phyloP scores from a whole-genome alignment of 192 early-diverging fungal genomes.

The Coemansia sp. region DNA sequence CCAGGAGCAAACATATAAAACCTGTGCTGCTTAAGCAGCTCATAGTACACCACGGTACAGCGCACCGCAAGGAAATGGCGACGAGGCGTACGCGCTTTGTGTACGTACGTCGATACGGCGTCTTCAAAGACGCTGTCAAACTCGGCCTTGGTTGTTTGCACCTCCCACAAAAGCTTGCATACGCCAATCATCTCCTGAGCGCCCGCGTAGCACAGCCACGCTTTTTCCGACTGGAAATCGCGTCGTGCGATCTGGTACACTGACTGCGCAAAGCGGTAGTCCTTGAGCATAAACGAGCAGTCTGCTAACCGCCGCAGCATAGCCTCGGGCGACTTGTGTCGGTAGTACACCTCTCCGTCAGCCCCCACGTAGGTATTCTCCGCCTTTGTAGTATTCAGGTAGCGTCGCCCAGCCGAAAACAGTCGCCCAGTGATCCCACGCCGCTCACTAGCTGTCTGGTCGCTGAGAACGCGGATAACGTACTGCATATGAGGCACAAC shows the following conservation, averaged over 20 bases:
- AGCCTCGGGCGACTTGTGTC: slow-evolving; percentile 82
- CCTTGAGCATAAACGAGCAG: slow-evolving; percentile 95
- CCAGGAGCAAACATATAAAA: slow-evolving; percentile 71
- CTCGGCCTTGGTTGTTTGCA: slow-evolving; percentile 59
- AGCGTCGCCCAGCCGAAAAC: slow-evolving; percentile 79
- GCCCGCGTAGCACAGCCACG: slow-evolving; percentile 76
- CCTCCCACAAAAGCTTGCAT: slow-evolving; percentile 70
- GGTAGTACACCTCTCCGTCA: slow-evolving; percentile 56
- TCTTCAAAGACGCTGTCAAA: slow-evolving; percentile 66
- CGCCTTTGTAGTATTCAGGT: slow-evolving; percentile 69
- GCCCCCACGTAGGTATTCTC: slow-evolving; percentile 20
- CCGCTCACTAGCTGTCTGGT: slow-evolving; percentile 85
- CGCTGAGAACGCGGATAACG: slow-evolving; percentile 84
- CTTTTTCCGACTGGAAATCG: slow-evolving; percentile 81
- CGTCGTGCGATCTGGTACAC: slow-evolving; percentile 89
- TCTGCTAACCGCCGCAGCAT: slow-evolving; percentile 91
- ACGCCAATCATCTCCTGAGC: slow-evolving; percentile 92
- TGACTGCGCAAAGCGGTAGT: slow-evolving; percentile 85
- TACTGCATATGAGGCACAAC: slow-evolving; percentile 90
- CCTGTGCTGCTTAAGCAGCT: slow-evolving; percentile 72
- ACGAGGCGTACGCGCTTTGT: slow-evolving; percentile 55
- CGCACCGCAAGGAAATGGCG: slow-evolving; percentile 69
- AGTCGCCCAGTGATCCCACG: slow-evolving; percentile 88
- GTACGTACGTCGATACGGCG: slow-evolving; percentile 70
- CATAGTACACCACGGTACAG: slow-evolving; percentile 76